Conservation (phyloP, 257 asterid species). For the Penstemon barbatus region DNA sequence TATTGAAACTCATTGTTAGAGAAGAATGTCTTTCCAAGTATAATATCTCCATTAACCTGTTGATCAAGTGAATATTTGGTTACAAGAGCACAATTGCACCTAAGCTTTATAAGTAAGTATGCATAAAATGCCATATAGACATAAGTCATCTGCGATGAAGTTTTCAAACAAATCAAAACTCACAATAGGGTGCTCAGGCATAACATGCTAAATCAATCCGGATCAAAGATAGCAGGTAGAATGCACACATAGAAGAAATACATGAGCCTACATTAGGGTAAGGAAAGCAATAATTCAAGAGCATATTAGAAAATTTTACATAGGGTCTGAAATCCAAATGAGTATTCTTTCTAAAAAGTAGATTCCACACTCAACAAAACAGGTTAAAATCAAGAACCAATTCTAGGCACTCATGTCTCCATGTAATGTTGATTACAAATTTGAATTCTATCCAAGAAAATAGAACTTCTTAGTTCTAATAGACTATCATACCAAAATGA, state of each 20-base stretch:
- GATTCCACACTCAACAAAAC: no score
- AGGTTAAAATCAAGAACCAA: no score
- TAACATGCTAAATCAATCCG: no score
- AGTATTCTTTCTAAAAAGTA: no score
- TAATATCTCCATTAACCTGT: slow-evolving; percentile 74
- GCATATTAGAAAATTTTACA: no score
- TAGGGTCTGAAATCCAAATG: no score
- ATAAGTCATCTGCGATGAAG: slow-evolving; percentile 1
- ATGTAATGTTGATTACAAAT: no score
- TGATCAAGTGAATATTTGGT: slow-evolving; percentile 14
- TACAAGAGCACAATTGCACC: slow-evolving; percentile 5
- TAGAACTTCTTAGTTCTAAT: no score
- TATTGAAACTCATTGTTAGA: slow-evolving; percentile 72
- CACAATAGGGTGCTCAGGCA: no score
- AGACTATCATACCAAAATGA: no score
- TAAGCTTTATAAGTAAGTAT: background rate
- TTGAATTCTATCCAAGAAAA: no score
- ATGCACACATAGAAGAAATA: background rate
- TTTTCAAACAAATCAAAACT: slow-evolving; percentile 1
- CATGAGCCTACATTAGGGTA: background rate
- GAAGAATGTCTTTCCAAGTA: slow-evolving; percentile 71
- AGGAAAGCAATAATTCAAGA: background rate
- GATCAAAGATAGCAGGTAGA: background rate
- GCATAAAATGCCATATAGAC: background rate
- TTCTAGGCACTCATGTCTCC: no score